phyloP scores from a whole-genome alignment of 208 protist genomes.

The Borovskyia barvae region DNA sequence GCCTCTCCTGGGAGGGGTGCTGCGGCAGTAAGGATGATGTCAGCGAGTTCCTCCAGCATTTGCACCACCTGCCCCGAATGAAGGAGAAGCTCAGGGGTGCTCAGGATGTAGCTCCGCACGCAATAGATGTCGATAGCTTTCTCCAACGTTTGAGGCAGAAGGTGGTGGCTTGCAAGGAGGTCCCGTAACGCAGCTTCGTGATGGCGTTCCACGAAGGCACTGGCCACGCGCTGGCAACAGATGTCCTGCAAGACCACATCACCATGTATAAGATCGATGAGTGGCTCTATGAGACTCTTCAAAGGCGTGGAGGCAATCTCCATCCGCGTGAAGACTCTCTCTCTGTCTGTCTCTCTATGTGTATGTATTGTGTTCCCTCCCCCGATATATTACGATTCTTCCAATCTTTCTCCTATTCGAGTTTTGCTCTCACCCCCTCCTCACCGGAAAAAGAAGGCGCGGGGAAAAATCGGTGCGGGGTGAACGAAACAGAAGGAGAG shows the following conservation, averaged over 20 bases:
- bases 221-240: constrained; percentile 37
- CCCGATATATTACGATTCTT: no score
- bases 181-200: constrained; percentile 36
- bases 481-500: background rate
- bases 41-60: constrained; percentile 33
- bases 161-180: constrained; percentile 9
- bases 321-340: no score
- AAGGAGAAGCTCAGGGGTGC: constrained; percentile 41
- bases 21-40: constrained; percentile 11
- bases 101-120: constrained; percentile 35
- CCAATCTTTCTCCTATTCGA: no score
- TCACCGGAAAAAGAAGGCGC: no score
- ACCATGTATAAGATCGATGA: constrained; percentile 64
- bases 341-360: background rate
- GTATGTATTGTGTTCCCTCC: background rate
- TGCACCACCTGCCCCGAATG: constrained; percentile 20
- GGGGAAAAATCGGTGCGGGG: no score
- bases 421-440: no score
- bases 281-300: constrained; percentile 32
- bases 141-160: constrained; percentile 28
- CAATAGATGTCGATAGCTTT: constrained; percentile 60
- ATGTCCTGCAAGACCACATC: constrained; percentile 49
- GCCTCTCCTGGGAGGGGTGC: background rate
- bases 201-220: constrained; percentile 32
- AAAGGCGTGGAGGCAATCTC: constrained; percentile 1